Conservation (phyloP, 2,329 filamentous ascomycete species). For the Colletotrichum filicis region DNA sequence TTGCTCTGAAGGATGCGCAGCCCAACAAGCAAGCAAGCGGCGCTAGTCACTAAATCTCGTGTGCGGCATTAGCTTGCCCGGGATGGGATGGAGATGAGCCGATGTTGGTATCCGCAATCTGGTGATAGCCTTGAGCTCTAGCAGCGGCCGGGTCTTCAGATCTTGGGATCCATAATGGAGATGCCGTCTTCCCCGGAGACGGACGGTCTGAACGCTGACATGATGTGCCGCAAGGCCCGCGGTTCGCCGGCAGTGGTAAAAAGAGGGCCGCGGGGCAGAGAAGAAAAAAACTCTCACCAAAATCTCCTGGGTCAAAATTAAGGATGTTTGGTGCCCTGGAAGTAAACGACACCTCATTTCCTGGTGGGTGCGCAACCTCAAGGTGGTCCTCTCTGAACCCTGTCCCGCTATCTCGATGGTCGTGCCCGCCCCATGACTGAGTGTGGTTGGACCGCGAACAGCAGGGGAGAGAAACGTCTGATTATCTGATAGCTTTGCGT, state of each 20-base stretch:
- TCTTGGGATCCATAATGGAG: slow-evolving; percentile 2
- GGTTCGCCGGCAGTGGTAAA: slow-evolving; percentile 6
- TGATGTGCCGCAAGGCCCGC: slow-evolving; percentile 28
- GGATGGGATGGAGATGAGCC: slow-evolving; percentile 15
- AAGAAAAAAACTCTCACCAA: slow-evolving; percentile 3
- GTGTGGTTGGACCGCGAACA: not conserved
- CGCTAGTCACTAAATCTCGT: not conserved
- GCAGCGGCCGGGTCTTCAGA: not conserved
- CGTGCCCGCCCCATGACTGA: slow-evolving; percentile 2
- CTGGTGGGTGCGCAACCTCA: not conserved
- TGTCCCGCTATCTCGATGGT: not conserved
- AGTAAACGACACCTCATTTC: slow-evolving; percentile 27
- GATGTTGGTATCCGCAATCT: not conserved
- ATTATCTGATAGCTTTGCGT: slow-evolving; percentile 5
- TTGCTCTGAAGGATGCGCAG: not conserved
- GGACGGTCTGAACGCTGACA: slow-evolving; percentile 4
- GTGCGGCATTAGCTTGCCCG: not conserved
- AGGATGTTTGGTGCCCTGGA: slow-evolving; percentile 17
- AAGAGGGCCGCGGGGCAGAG: slow-evolving; percentile 18
- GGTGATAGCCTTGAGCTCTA: slow-evolving; percentile 2
- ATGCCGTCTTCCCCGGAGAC: slow-evolving; percentile 24
- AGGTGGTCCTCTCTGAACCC: not conserved
- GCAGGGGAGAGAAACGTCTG: not conserved
- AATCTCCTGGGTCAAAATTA: slow-evolving; percentile 21
- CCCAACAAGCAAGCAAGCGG: not conserved